Evolutionary conservation across 2,329 filamentous ascomycete genomes (phyloP), one percentile per base, ranked within the genome.

Genomic region (Aspergillus eucalypticola): DNA sequence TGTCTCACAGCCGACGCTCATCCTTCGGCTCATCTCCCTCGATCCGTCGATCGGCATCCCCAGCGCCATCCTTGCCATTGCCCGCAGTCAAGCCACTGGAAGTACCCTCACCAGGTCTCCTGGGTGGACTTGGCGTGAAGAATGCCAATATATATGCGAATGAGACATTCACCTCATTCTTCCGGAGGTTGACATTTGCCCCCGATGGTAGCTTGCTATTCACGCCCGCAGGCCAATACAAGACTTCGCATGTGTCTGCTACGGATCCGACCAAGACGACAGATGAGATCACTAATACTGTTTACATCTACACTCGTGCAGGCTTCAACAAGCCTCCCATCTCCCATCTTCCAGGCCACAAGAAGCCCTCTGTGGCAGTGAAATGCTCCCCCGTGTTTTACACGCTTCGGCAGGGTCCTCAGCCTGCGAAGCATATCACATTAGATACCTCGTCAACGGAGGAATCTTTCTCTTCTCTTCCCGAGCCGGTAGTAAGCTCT

Each of bases 261-360:
- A 85, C 85, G 52, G 90, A 92, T 63, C 79, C 82, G n/a, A 73
- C 82, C 2, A 96, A 93, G 75, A 84, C 87, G 0, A 84, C 84
- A 0, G 94, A 95, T 67, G 94, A 99, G 66, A 85, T 97, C 54
- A 92, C 90, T 69, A 99, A 99, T 73, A 99, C 95, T 0, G 96
- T 99, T 21, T 99, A 99, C 77, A 95, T 99, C 56, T 99, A 99
- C 76, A 97, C 94, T 0, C 85, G 95, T 68, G 95, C 93, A 29
- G 95, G 95, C 23, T 92, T 99, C 71, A 98, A 97, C 79, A 97
- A 96, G 74, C 92, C 95, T 1, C 95, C 95, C 2, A 90, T 98
- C 59, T 92, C 94, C 6, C 95, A 98, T 76, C 83, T 99, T 6
- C 95, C 95, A 0, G 95, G 95, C 1, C 94, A 98, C 77, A 99